Evolutionary conservation across 768 basidiomycete species (phyloP), one percentile per base, ranked within the genome.

Genomic region (Lactarius vividus): DNA sequence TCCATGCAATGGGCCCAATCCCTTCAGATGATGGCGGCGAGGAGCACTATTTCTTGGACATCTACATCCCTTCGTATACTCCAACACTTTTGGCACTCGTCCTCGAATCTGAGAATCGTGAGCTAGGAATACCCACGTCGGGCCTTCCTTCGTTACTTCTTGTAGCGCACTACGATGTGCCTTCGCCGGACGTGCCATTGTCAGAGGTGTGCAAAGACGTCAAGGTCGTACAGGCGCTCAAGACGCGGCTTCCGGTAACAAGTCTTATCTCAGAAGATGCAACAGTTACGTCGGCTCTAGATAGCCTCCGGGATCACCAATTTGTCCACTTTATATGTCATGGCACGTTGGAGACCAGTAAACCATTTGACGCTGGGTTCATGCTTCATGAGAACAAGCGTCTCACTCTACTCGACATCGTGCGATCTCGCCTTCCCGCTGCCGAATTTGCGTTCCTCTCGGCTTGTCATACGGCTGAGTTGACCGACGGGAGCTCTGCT

Each of bases 321-420:
- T 60, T 49, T 18, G 20, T 31, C 8, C 59, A 60, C 26, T 35
- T 49, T 9, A 29, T n/a, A 20, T 60, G 59, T 46, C 59, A 60
- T 11, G 46, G 59, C 13, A 49, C 7, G 13, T 20, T 60, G 20
- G 31, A 60, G 42, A 5, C 5, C 6, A 31, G 31, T 7, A 49
- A 60, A 33, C 59, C 59, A 26, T 60, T 60, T n/a, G 44, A 60
- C 0, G 31, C 59, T 1, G 46, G 44, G 8, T 55, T 31, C 29
- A 10, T 31, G 8, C 54, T 31, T 33, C 20, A 31, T 20, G 20
- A 29, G 9, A 20, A 11, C 6, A 10, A 20, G 18, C 29, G 54
- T 3, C 29, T 55, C 15, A 54, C 13, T 2, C 28, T 28, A 6
- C 54, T 55, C 54, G 31, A 33, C 15, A 29, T 31, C 11, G 28